Evolutionary conservation across 352 stramenopile genomes (phyloP).

Genomic region (Phytophthora kernoviae): DNA sequence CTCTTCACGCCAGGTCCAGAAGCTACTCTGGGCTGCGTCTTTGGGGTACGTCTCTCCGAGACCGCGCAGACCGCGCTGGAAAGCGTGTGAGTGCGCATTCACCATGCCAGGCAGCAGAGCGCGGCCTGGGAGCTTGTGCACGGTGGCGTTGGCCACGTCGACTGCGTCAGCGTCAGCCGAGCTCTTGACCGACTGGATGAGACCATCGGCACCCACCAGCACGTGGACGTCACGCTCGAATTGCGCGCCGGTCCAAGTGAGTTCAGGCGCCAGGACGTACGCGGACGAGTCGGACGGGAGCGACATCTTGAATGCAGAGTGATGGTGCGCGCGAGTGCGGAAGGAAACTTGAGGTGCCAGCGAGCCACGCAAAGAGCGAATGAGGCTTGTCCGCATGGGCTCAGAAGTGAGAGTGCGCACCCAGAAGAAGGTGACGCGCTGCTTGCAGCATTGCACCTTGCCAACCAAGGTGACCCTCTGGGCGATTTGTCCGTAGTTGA

Average conservation of each 20-base stretch:
- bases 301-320: conserved; percentile 24
- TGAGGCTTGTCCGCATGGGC: conserved; percentile 29
- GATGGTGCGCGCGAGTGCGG: conserved; percentile 18
- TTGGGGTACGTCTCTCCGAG: conserved; percentile 81
- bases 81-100: conserved; percentile 84
- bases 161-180: neutral
- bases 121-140: conserved; percentile 46
- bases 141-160: conserved; percentile 2
- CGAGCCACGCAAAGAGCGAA: conserved; percentile 28
- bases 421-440: conserved; percentile 9
- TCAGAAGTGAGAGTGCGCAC: conserved; percentile 19
- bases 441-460: neutral
- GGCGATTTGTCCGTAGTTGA: neutral
- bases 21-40: conserved; percentile 51
- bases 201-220: conserved; percentile 50
- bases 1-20: conserved; percentile 85
- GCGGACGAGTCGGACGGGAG: conserved; percentile 21
- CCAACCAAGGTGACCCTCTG: neutral
- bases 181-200: conserved; percentile 46
- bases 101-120: conserved; percentile 75
- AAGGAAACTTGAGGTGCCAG: conserved; percentile 4
- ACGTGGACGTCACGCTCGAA: conserved; percentile 65
- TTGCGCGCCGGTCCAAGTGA: conserved; percentile 64
- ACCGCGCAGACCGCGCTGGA: conserved; percentile 70
- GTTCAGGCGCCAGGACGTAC: conserved; percentile 67